Conservation (phyloP, 441 rosid genomes). For the Populus hybrid region DNA sequence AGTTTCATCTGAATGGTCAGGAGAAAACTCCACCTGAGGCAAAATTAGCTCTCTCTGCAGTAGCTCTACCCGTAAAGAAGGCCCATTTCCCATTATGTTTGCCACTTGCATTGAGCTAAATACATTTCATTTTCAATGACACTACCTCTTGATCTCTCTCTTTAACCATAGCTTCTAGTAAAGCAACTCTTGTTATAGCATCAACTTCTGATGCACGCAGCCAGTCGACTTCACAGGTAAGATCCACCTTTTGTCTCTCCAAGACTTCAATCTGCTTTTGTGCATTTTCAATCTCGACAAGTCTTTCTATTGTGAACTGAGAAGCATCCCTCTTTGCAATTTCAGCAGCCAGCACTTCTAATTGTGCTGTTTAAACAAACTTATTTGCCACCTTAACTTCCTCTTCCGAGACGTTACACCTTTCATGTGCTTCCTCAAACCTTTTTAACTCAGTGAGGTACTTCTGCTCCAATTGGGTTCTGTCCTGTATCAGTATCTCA, state of each 20-base stretch:
- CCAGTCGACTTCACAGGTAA: constrained; percentile 45
- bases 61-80: constrained; percentile 52
- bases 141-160: constrained; percentile 82
- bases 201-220: constrained; percentile 51
- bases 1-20: constrained; percentile 51
- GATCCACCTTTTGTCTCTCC: constrained; percentile 55
- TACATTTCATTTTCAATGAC: constrained; percentile 52
- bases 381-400: constrained; percentile 74
- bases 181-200: constrained; percentile 54
- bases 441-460: constrained; percentile 61
- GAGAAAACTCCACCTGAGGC: constrained; percentile 61
- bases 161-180: constrained; percentile 70
- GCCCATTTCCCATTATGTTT: constrained; percentile 53
- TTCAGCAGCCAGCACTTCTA: constrained; percentile 55
- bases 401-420: constrained; percentile 60
- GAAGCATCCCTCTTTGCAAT: constrained; percentile 59
- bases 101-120: constrained; percentile 60
- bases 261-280: constrained; percentile 56
- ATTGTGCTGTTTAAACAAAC: constrained; percentile 59
- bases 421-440: constrained; percentile 65
- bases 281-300: constrained; percentile 56
- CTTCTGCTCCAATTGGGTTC: constrained; percentile 58
- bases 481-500: constrained; percentile 62
- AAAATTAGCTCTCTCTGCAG: constrained; percentile 59
- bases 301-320: constrained; percentile 62